phyloP scores from a whole-genome alignment of 1,284 basidiomycete species.

The Ceratobasidium papillatum region DNA sequence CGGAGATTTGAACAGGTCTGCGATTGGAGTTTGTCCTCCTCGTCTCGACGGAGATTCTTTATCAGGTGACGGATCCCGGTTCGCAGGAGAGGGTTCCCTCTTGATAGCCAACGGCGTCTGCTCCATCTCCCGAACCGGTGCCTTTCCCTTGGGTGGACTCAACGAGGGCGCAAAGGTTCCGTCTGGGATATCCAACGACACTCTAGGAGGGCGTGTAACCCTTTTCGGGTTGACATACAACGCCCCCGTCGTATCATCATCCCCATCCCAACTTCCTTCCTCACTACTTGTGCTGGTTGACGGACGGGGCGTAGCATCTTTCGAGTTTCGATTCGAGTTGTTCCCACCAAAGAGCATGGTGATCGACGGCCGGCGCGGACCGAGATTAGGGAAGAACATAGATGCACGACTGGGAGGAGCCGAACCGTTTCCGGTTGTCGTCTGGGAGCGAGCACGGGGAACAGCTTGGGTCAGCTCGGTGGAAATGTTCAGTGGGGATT shows the following conservation, averaged over 20 bases:
- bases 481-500: constrained; percentile 22
- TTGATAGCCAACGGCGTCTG: neutral
- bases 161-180: constrained; percentile 34
- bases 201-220: constrained; percentile 16
- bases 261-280: neutral
- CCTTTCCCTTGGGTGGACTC: constrained; percentile 2
- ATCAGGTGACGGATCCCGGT: neutral
- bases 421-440: constrained; percentile 6
- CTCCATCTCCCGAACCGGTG: neutral
- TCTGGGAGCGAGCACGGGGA: constrained; percentile 8
- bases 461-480: neutral
- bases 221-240: constrained; percentile 24
- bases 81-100: neutral
- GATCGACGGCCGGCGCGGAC: constrained; percentile 34
- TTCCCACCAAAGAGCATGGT: constrained; percentile 13
- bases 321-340: constrained; percentile 18
- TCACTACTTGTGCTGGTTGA: constrained; percentile 35
- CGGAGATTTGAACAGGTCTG: constrained; percentile 32
- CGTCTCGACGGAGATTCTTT: neutral
- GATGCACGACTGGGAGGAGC: constrained; percentile 31
- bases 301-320: constrained; percentile 10
- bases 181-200: constrained; percentile 36
- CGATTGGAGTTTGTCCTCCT: constrained; percentile 21
- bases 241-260: neutral
- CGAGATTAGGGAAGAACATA: constrained; percentile 38